Evolutionary conservation across 192 early-diverging fungal genomes (phyloP).

Genomic region (Pecoramyces ruminantium): DNA sequence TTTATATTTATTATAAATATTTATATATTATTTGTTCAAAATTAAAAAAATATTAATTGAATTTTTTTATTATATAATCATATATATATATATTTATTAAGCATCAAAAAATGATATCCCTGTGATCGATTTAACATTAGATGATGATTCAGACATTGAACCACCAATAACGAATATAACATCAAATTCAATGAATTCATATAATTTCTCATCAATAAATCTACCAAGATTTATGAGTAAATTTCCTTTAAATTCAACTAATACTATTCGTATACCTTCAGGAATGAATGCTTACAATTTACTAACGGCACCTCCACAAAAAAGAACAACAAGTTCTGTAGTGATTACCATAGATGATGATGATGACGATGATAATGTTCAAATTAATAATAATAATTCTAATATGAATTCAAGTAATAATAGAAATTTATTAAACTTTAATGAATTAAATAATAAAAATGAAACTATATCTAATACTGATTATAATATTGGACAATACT

Average conservation of each 20-base stretch:
- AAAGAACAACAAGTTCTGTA: background rate
- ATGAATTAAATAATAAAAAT: background rate
- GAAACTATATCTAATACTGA: too few relatives aligned
- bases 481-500: too few relatives aligned
- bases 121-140: background rate
- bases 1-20: too few relatives aligned
- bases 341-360: background rate
- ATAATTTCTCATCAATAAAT: background rate
- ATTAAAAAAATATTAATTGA: background rate
- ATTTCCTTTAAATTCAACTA: background rate
- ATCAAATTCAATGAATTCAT: background rate
- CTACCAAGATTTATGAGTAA: background rate
- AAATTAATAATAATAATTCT: background rate
- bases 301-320: background rate
- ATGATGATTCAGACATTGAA: background rate
- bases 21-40: background rate
- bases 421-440: background rate
- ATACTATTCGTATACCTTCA: background rate
- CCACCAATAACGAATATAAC: background rate
- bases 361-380: background rate
- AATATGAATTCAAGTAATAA: background rate
- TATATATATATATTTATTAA: too few relatives aligned
- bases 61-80: background rate
- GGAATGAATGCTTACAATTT: background rate
- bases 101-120: background rate